Percentiles rank a stretch among this genome's conserved stretches.
These are phyloP conservation scores for Wallacemonas sp. DNA, from an alignment of 208 protist species.

Conservation along the genomic window DNA sequence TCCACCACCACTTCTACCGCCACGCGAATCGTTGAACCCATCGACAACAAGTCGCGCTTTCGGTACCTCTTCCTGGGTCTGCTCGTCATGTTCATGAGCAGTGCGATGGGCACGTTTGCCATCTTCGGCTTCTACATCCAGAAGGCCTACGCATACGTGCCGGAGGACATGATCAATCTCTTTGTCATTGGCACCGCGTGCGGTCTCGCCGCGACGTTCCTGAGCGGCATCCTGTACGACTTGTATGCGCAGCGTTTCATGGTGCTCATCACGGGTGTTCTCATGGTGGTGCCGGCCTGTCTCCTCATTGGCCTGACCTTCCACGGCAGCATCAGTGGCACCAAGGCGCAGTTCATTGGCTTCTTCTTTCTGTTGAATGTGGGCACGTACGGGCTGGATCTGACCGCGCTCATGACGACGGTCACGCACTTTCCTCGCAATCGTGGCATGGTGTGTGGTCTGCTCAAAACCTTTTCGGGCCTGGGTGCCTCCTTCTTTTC, in stretches of 20 bases:
- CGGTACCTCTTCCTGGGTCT: constrained; percentile 38
- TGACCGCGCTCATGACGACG: constrained; percentile 31
- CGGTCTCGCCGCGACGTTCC: constrained; percentile 25
- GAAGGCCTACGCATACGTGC: constrained; percentile 21
- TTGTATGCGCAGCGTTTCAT: constrained; percentile 31
- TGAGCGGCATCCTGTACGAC: constrained; percentile 40
- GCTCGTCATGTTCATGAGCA: constrained; percentile 31
- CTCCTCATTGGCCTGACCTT: constrained; percentile 47
- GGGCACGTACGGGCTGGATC: constrained; percentile 41
- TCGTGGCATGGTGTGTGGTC: constrained; percentile 42
- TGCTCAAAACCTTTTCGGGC: constrained; percentile 56
- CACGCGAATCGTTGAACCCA: constrained; percentile 9
- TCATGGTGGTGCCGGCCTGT: constrained; percentile 25
- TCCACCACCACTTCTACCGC: constrained; percentile 2
- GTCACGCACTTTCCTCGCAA: constrained; percentile 58
- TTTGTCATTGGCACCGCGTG: constrained; percentile 29
- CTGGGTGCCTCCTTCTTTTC: constrained; percentile 46
- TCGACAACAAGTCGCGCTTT: constrained; percentile 41
- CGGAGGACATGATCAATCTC: constrained; percentile 25
- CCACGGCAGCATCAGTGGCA: constrained; percentile 25
- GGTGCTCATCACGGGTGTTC: constrained; percentile 6
- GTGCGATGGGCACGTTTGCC: constrained; percentile 27
- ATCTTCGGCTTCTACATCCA: constrained; percentile 44
- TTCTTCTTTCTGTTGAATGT: constrained; percentile 50
- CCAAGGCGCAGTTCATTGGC: constrained; percentile 27